A percentile compares a stretch with the other conserved stretches of the same genome.
Evolutionary conservation across 106 monocot genomes (phyloP).

Genomic region (Cymbidium sinense): DNA sequence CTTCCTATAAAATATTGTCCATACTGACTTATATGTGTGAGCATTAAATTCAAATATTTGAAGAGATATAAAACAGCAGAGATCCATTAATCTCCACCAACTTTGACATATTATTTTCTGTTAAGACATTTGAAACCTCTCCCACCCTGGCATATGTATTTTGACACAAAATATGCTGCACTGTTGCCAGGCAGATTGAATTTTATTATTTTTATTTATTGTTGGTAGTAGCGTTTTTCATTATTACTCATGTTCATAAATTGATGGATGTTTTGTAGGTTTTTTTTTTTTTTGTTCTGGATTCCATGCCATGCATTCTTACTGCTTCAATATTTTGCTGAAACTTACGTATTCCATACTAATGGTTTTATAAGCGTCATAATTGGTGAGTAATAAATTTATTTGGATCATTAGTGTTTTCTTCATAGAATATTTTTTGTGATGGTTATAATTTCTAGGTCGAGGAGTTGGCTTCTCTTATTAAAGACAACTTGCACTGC

Average conservation of each 20-base stretch:
- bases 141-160: neutral
- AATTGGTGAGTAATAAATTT: neutral
- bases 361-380: neutral
- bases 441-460: slow-evolving; percentile 40
- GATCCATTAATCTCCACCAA: neutral
- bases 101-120: neutral
- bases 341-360: neutral
- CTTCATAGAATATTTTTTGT: neutral
- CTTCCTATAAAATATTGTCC: too few relatives aligned
- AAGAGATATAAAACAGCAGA: neutral
- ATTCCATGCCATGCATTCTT: neutral
- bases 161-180: neutral
- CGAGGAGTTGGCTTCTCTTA: slow-evolving; percentile 83
- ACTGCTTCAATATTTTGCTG: neutral
- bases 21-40: neutral
- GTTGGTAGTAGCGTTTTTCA: too few relatives aligned
- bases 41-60: neutral
- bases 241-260: neutral
- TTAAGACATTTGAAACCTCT: neutral
- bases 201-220: too few relatives aligned
- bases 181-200: neutral
- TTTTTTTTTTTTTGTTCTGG: neutral
- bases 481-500: slow-evolving; percentile 82
- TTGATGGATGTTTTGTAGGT: neutral
- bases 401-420: neutral